Conservation (phyloP, 2,329 filamentous ascomycete species). For the Diatrype stigma region DNA sequence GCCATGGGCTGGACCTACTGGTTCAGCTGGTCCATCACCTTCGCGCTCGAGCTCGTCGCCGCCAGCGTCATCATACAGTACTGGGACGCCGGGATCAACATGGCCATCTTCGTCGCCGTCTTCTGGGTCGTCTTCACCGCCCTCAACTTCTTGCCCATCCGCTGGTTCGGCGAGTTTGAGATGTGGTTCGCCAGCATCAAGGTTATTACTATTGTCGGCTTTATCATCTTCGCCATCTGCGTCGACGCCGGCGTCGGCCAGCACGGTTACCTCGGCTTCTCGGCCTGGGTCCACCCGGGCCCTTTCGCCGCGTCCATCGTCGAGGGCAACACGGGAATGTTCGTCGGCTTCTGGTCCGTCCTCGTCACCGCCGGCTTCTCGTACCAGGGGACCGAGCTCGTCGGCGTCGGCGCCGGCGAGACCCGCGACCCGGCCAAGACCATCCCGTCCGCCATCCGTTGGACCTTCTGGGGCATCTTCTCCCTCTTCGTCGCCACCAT, state of each 20-base stretch:
- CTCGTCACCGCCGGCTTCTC: slow-evolving; percentile 66
- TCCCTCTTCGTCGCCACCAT: slow-evolving; percentile 61
- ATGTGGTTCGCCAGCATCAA: slow-evolving; percentile 78
- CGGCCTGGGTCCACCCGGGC: slow-evolving; percentile 65
- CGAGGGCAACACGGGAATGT: slow-evolving; percentile 51
- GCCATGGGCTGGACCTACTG: slow-evolving; percentile 82
- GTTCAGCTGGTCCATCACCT: slow-evolving; percentile 71
- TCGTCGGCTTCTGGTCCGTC: slow-evolving; percentile 66
- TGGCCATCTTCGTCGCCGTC: slow-evolving; percentile 68
- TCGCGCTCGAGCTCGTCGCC: slow-evolving; percentile 67
- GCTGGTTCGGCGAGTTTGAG: slow-evolving; percentile 72
- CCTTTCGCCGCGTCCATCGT: slow-evolving; percentile 62
- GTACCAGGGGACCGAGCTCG: slow-evolving; percentile 70
- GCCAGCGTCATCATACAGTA: slow-evolving; percentile 73
- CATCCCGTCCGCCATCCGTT: slow-evolving; percentile 68
- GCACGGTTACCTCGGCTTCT: slow-evolving; percentile 70
- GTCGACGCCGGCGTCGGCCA: slow-evolving; percentile 67
- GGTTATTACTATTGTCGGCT: slow-evolving; percentile 68
- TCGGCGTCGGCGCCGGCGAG: slow-evolving; percentile 75
- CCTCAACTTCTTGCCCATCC: slow-evolving; percentile 68
- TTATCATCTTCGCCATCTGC: slow-evolving; percentile 73
- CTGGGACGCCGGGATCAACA: slow-evolving; percentile 59
- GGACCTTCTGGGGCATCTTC: slow-evolving; percentile 73
- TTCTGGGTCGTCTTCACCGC: slow-evolving; percentile 69
- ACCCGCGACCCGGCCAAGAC: slow-evolving; percentile 67